Conservation (phyloP, 306 rosid genomes). For the Benincasa hispida region DNA sequence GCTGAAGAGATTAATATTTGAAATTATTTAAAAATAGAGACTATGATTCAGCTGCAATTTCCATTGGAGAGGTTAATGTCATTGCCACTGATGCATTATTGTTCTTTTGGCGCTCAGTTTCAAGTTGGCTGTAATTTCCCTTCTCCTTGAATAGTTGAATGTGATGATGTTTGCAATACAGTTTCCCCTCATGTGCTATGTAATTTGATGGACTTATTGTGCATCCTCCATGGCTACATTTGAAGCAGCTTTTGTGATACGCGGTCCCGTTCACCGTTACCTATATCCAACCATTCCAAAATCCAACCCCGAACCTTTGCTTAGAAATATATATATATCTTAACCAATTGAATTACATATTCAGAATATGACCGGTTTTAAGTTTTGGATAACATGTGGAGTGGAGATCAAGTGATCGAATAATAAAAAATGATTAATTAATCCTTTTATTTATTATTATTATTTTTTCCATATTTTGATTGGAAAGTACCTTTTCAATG, state of each 20-base stretch:
- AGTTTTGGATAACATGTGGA: too few relatives aligned
- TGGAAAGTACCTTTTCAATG: conserved; percentile 46
- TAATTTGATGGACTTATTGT: conserved; percentile 76
- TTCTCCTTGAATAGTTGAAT: conserved; percentile 91
- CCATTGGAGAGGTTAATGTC: not conserved
- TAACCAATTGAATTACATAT: too few relatives aligned
- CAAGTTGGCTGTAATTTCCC: conserved; percentile 2
- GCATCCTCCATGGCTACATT: conserved; percentile 92
- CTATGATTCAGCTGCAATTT: conserved; percentile 10
- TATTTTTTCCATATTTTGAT: too few relatives aligned
- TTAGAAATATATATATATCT: too few relatives aligned
- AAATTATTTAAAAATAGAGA: too few relatives aligned
- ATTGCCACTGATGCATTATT: not conserved
- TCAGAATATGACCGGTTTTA: too few relatives aligned
- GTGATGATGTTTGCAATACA: conserved; percentile 95
- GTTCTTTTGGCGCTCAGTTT: conserved; percentile 1
- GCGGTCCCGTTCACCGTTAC: conserved; percentile 82
- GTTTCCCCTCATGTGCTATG: conserved; percentile 80
- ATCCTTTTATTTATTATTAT: too few relatives aligned
- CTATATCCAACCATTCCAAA: too few relatives aligned
- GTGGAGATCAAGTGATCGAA: too few relatives aligned
- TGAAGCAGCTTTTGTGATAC: conserved; percentile 80
- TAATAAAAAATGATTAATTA: too few relatives aligned
- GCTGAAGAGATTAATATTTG: too few relatives aligned
- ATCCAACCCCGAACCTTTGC: too few relatives aligned